phyloP scores from a whole-genome alignment of 2,329 filamentous ascomycete species.

The Cladosporium sp. region DNA sequence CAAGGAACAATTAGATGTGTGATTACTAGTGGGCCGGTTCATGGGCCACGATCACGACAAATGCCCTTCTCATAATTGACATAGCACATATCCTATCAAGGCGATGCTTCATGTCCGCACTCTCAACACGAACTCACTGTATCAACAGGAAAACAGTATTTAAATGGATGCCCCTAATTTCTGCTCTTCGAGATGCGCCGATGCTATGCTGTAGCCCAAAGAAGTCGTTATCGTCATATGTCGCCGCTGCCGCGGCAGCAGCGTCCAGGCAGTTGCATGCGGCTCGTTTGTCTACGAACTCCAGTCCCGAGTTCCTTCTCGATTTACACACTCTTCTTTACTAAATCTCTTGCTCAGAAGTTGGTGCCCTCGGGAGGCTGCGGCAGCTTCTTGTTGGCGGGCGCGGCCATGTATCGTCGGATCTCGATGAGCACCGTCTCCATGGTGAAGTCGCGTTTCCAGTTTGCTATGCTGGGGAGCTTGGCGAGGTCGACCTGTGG shows the following conservation, averaged over 20 bases:
- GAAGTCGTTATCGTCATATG: constrained; percentile 18
- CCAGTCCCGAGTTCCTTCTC: background rate
- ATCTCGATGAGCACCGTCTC: constrained; percentile 89
- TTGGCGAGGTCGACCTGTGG: constrained; percentile 75
- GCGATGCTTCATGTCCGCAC: background rate
- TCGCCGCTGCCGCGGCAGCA: constrained; percentile 5
- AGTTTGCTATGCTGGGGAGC: constrained; percentile 81
- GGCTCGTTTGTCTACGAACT: background rate
- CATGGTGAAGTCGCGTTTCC: constrained; percentile 93
- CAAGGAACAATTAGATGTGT: background rate
- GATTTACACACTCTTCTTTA: background rate
- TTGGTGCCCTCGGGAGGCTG: constrained; percentile 85
- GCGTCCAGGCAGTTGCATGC: background rate
- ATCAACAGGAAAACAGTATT: background rate
- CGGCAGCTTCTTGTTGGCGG: constrained; percentile 88
- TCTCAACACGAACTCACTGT: background rate
- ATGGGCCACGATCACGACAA: background rate
- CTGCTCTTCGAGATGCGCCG: constrained; percentile 7
- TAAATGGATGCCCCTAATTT: constrained; percentile 4
- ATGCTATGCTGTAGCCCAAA: constrained; percentile 18
- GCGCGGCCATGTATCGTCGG: constrained; percentile 85
- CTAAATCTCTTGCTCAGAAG: constrained; percentile 28
- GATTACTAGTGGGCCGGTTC: background rate
- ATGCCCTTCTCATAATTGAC: background rate
- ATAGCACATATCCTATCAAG: background rate